These are phyloP conservation scores for Globisporangium ultimum DNA, from an alignment of 352 stramenopile genomes.

Conservation along the genomic window DNA sequence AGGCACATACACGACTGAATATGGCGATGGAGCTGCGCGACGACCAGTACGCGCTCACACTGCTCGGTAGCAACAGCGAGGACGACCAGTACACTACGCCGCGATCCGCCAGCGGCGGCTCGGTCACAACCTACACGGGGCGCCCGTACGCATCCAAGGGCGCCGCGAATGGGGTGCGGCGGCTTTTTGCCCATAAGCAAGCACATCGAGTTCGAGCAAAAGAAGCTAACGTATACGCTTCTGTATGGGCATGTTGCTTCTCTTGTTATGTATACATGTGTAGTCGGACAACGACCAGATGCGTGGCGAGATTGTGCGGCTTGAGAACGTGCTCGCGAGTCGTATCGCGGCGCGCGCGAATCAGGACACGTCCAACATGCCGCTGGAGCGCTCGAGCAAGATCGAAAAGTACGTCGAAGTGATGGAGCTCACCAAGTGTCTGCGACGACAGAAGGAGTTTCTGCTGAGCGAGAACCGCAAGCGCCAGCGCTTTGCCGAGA, in stretches of 20 bases:
- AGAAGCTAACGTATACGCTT: background rate
- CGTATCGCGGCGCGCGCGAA: conserved; percentile 71
- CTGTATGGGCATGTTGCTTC: background rate
- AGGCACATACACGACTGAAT: no score
- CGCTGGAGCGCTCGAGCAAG: conserved; percentile 75
- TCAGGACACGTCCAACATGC: conserved; percentile 61
- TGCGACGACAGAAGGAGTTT: conserved; percentile 84
- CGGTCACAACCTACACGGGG: conserved; percentile 27
- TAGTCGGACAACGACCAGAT: conserved; percentile 80
- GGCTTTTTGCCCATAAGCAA: no score
- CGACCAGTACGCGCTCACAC: conserved; percentile 45
- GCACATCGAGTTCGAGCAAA: no score
- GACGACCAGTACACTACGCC: conserved; percentile 48
- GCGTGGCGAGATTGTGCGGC: conserved; percentile 68
- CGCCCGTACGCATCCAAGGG: conserved; percentile 51
- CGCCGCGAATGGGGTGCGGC: conserved; percentile 32
- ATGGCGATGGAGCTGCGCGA: conserved; percentile 16
- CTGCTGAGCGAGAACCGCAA: conserved; percentile 85
- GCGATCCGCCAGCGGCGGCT: conserved; percentile 7
- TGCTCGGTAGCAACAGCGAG: conserved; percentile 53
- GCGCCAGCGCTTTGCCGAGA: conserved; percentile 81
- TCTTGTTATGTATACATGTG: background rate
- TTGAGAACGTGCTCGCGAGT: conserved; percentile 71
- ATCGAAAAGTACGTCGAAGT: conserved; percentile 88
- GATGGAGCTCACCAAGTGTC: conserved; percentile 86